Evolutionary conservation across 1,284 basidiomycete species (phyloP).

Genomic region (Tilletiaria anomala): DNA sequence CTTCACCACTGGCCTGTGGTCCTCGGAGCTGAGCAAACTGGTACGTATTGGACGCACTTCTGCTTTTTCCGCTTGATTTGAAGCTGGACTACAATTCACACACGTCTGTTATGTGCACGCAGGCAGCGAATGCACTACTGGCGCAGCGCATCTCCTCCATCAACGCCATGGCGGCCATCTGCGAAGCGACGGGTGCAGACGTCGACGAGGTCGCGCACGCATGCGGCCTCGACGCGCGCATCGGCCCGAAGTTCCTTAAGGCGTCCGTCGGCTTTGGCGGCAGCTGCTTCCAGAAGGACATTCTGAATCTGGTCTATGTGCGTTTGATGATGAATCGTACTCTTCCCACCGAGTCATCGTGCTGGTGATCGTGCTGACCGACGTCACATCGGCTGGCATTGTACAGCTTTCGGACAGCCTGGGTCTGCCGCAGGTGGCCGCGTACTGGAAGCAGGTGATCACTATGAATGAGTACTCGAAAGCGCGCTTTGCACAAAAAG

Average conservation of each 20-base stretch:
- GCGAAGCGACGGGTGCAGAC: constrained; percentile 97
- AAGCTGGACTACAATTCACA: neutral
- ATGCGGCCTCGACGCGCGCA: constrained; percentile 78
- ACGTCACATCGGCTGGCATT: constrained; percentile 42
- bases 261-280: constrained; percentile 94
- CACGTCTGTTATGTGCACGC: neutral
- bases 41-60: constrained; percentile 11
- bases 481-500: constrained; percentile 39
- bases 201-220: constrained; percentile 94
- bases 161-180: constrained; percentile 95
- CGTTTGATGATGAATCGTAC: too few species aligned
- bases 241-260: constrained; percentile 90
- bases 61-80: neutral
- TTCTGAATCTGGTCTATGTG: constrained; percentile 87
- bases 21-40: constrained; percentile 92
- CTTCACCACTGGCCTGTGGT: constrained; percentile 93
- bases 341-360: too few species aligned
- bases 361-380: neutral
- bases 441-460: constrained; percentile 61
- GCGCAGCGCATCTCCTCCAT: constrained; percentile 89
- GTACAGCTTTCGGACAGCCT: constrained; percentile 59
- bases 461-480: constrained; percentile 39
- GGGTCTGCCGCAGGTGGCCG: constrained; percentile 90
- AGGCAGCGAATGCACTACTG: constrained; percentile 92
- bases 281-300: constrained; percentile 80